phyloP scores from a whole-genome alignment of 139 green algal species.

The Asterochloris sp. region DNA sequence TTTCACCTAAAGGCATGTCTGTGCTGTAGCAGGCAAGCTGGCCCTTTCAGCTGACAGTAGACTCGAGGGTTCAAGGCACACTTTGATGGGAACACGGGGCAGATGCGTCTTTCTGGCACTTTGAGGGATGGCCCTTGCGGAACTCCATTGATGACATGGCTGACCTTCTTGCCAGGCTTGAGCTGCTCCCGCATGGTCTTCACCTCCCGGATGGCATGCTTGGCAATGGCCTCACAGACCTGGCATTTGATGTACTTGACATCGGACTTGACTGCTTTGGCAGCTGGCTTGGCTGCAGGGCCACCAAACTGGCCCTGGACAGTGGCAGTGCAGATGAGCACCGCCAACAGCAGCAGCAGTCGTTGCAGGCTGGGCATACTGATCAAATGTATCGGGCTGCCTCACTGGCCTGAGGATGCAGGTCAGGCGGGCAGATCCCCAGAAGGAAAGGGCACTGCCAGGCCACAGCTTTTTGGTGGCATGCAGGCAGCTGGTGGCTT shows the following conservation, averaged over 20 bases:
- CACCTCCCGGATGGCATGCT: slow-evolving; percentile 35
- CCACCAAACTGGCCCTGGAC: no score
- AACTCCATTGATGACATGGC: not conserved
- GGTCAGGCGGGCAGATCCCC: no score
- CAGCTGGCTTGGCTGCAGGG: slow-evolving; percentile 3
- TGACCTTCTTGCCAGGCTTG: slow-evolving; percentile 26
- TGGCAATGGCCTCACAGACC: slow-evolving; percentile 47
- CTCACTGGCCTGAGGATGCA: not conserved
- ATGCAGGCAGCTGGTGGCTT: no score
- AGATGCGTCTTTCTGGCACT: not conserved
- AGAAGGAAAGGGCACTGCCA: no score
- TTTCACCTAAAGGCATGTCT: no score
- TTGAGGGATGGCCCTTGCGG: not conserved
- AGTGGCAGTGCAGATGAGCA: no score
- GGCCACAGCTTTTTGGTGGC: no score
- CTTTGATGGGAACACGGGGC: slow-evolving; percentile 14
- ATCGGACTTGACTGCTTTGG: slow-evolving; percentile 17
- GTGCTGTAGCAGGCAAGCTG: no score
- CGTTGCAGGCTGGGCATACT: not conserved
- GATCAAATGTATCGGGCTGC: not conserved
- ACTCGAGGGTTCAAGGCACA: not conserved
- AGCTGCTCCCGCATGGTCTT: slow-evolving; percentile 24
- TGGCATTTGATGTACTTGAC: slow-evolving; percentile 36
- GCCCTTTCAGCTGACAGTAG: not conserved
- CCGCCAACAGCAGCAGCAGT: no score